phyloP scores from a whole-genome alignment of 192 early-diverging fungal species.

The Podila epigama region DNA sequence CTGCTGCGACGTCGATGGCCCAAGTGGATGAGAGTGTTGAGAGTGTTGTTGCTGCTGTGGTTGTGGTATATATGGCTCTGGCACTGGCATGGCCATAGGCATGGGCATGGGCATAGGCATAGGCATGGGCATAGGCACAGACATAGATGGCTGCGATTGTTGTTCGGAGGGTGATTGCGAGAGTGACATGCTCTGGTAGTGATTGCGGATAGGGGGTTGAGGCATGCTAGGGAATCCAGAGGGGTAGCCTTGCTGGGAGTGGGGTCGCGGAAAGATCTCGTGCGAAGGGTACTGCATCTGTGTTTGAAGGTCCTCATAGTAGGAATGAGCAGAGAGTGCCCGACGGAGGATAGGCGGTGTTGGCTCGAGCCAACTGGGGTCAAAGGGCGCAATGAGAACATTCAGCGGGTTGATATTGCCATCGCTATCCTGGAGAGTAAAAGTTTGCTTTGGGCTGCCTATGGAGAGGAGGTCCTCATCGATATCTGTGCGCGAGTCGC shows the following conservation, averaged over 20 bases:
- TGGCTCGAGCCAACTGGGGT: conserved; percentile 40
- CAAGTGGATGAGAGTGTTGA: background rate
- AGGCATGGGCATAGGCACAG: background rate
- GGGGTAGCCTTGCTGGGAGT: conserved; percentile 18
- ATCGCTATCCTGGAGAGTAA: conserved; percentile 33
- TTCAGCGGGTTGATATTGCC: conserved; percentile 41
- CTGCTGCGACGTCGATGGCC: background rate
- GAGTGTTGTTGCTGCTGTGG: conserved; percentile 1
- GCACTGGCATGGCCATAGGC: background rate
- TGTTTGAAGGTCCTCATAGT: conserved; percentile 31
- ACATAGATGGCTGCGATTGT: background rate
- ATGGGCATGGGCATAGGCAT: too few species aligned
- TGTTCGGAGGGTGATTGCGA: background rate
- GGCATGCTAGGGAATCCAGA: conserved; percentile 3
- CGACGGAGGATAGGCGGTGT: conserved; percentile 29
- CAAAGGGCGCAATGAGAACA: conserved; percentile 29
- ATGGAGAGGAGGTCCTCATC: background rate
- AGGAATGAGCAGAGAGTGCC: conserved; percentile 26
- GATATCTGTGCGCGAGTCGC: conserved; percentile 5
- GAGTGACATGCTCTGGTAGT: conserved; percentile 17
- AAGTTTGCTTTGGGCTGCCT: conserved; percentile 33
- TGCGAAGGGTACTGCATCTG: conserved; percentile 15
- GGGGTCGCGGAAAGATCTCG: conserved; percentile 25
- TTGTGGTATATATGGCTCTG: conserved; percentile 1
- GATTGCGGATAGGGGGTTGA: background rate